These are phyloP conservation scores for Osmanthus fragrans DNA, from an alignment of 257 asterid genomes.

Conservation along the genomic window DNA sequence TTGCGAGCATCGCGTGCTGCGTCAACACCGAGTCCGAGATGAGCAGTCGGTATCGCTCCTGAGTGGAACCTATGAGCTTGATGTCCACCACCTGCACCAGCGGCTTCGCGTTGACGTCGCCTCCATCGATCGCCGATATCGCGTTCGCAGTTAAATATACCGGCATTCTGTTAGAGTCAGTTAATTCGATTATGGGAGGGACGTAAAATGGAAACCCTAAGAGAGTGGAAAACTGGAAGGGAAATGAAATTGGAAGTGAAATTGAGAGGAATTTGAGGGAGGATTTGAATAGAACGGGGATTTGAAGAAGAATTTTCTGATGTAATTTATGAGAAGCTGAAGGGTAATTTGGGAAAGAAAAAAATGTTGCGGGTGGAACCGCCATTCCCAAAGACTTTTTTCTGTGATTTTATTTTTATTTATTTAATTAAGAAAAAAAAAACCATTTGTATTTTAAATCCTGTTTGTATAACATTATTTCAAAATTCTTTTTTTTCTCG, in stretches of 20 bases:
- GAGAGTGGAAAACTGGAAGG: background rate
- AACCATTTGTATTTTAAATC: no score
- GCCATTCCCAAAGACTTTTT: background rate
- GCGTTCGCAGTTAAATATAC: conserved; percentile 75
- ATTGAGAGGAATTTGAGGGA: conserved; percentile 14
- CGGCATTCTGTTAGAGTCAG: conserved; percentile 40
- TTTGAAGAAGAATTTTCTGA: background rate
- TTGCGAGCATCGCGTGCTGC: conserved; percentile 89
- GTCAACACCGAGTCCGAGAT: conserved; percentile 73
- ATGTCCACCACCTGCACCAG: conserved; percentile 90
- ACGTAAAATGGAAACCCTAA: conserved; percentile 13
- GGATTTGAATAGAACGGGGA: conserved; percentile 17
- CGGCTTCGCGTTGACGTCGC: conserved; percentile 88
- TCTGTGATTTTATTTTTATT: no score
- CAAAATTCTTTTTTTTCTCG: no score
- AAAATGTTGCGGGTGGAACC: background rate
- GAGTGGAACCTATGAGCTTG: conserved; percentile 64
- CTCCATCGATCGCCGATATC: conserved; percentile 66
- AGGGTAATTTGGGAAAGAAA: conserved; percentile 20
- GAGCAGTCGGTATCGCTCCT: conserved; percentile 76
- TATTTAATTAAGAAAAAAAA: no score
- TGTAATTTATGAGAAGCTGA: background rate
- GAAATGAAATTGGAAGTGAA: conserved; percentile 8
- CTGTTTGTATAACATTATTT: no score
- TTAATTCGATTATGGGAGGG: background rate